Base-by-base conservation (phyloP, 2,329 filamentous ascomycete species). In the Didymella lethalis region DNA sequence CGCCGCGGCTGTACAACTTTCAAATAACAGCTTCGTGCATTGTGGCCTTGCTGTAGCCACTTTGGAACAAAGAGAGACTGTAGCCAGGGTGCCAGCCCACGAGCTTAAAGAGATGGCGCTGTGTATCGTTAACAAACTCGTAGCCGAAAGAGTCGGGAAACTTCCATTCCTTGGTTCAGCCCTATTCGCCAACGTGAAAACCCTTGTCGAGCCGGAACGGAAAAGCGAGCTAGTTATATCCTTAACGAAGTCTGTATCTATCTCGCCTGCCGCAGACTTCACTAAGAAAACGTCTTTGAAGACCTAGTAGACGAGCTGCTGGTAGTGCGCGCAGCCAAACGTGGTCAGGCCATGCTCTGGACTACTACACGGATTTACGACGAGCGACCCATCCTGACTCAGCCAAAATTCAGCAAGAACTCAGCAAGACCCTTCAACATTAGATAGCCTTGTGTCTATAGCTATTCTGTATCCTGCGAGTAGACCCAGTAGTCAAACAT, bases 281-380 rank as follows among this genome's bases (percentile, higher is more conserved):
- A 71, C 56, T 3, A 64, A 57, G 0, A 77, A 64, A 0, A 73
- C 64, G 12, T 67, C 71, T 5, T 70, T 65, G 59, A 79, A 76
- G n/a, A 79, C 68, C 34, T 78, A 74, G 48, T 75, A 65, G 18
- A 85, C 78, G 11, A 84, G 71, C 61, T 86, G 84, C 62, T 86
- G 83, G 62, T 80, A 83, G 63, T 86, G 82, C 7, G 83, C 74
- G 64, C 84, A 86, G 7, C 78, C 83, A 53, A 85, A 85, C 0
- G 83, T 85, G 12, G 59, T 74, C 25, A 66, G 72, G 0, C 85
- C 84, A 38, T 84, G 83, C 68, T 87, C 85, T 1, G 85, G 83
- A n/a, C 82, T 84, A 54, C 83, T 86, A 70, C 85, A 87, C 0
- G 84, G 85, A 62, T 85, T 86, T 1, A 83, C 84, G 0, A 87